phyloP scores from a whole-genome alignment of 495 filamentous ascomycete genomes.

The Tirmania nivea region DNA sequence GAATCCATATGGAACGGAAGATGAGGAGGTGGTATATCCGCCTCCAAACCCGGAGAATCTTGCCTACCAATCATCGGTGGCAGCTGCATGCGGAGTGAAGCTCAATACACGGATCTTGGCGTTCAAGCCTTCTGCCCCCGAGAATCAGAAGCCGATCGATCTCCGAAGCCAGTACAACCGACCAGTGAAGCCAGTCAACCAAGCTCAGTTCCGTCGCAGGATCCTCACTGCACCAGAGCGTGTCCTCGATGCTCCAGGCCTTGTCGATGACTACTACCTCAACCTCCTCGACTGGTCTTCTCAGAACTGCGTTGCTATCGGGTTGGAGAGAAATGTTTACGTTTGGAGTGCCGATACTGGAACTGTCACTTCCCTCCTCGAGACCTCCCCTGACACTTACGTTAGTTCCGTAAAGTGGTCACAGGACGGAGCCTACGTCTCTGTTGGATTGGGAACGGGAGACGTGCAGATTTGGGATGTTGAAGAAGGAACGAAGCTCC shows the following conservation, averaged over 20 bases:
- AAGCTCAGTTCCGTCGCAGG: constrained; percentile 70
- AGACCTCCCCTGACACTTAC: constrained; percentile 75
- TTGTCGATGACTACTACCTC: constrained; percentile 97
- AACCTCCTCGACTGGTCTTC: constrained; percentile 97
- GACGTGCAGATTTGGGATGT: constrained; percentile 99
- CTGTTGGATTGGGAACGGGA: constrained; percentile 80
- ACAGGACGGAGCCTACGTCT: constrained; percentile 85
- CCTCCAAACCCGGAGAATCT: constrained; percentile 67
- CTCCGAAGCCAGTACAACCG: constrained; percentile 95
- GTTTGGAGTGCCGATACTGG: constrained; percentile 98
- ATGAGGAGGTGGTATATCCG: constrained; percentile 29
- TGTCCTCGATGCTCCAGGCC: constrained; percentile 86
- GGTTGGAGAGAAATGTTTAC: constrained; percentile 87
- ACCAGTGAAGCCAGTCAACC: constrained; percentile 54
- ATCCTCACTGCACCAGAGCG: constrained; percentile 88
- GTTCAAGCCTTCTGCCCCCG: constrained; percentile 91
- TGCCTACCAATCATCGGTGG: constrained; percentile 82
- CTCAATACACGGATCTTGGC: constrained; percentile 91
- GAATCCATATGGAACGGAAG: constrained; percentile 28
- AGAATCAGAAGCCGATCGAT: constrained; percentile 94
- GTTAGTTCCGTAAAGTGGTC: constrained; percentile 98
- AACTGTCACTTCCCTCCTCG: constrained; percentile 63
- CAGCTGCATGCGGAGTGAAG: constrained; percentile 75
- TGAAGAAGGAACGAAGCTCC: constrained; percentile 78
- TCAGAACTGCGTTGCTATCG: constrained; percentile 92